These are phyloP conservation scores for Aspergillus piperis DNA, from an alignment of 2,329 filamentous ascomycete genomes.

Conservation along the genomic window DNA sequence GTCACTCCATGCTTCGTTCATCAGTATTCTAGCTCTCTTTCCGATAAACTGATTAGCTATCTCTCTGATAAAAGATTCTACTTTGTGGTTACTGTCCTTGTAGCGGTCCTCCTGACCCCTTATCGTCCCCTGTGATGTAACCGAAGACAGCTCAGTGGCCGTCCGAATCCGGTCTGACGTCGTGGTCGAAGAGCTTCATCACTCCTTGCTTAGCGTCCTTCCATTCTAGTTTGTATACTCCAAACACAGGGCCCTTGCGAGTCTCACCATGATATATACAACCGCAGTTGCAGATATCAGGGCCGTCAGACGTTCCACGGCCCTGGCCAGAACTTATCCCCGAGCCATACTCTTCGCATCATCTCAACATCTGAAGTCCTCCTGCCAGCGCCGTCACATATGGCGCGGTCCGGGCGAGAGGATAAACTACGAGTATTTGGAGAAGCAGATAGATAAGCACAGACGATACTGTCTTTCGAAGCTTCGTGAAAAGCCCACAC, in stretches of 20 bases:
- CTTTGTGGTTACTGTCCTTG: background rate
- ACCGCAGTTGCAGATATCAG: background rate
- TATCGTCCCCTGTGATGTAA: background rate
- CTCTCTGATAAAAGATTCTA: too few relatives aligned
- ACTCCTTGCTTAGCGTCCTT: background rate
- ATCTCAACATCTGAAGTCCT: background rate
- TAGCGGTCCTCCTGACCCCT: background rate
- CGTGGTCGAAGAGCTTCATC: background rate
- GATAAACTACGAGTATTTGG: conserved; percentile 1
- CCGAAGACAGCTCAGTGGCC: background rate
- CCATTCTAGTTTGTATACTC: background rate
- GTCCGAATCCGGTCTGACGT: background rate
- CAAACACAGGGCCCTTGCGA: background rate
- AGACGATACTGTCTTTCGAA: conserved; percentile 1
- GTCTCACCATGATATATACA: background rate
- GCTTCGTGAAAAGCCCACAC: background rate
- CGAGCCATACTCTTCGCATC: background rate
- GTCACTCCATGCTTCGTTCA: background rate
- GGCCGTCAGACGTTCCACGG: background rate
- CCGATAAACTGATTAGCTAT: background rate
- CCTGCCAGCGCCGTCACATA: conserved; percentile 13
- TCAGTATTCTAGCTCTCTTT: background rate
- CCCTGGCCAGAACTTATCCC: background rate
- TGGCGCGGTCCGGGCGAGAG: conserved; percentile 11
- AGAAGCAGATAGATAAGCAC: conserved; percentile 8